Conservation (phyloP, 495 filamentous ascomycete species). For the Friedmanniomyces simplex region DNA sequence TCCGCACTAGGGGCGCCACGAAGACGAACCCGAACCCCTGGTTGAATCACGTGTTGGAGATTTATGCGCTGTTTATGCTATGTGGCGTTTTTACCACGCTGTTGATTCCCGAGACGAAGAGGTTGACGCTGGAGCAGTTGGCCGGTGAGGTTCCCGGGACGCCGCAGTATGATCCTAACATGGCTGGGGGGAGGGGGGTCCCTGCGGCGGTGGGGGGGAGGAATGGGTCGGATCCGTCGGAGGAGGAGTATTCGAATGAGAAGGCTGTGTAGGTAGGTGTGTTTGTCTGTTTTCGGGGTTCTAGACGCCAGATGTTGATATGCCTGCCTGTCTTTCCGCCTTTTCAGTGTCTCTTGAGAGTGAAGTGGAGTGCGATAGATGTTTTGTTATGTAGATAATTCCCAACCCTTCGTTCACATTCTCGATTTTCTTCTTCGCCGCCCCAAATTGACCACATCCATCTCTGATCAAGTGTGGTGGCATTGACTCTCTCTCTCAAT, state of each 20-base stretch:
- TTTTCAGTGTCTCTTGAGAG: no score
- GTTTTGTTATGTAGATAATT: background rate
- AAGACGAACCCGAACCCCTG: conserved; percentile 41
- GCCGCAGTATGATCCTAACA: conserved; percentile 2
- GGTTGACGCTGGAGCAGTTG: conserved; percentile 40
- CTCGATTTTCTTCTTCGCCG: no score
- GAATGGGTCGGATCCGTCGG: background rate
- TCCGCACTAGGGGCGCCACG: conserved; percentile 27
- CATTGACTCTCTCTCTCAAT: no score
- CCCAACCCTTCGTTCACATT: background rate
- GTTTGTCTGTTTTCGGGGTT: background rate
- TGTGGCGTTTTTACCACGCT: conserved; percentile 54
- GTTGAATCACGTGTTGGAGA: conserved; percentile 72
- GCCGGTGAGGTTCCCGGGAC: conserved; percentile 22
- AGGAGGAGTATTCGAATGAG: background rate
- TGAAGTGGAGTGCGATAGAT: no score
- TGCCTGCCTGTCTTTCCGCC: background rate
- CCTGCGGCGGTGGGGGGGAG: background rate
- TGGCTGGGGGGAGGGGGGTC: background rate
- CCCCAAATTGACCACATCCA: no score
- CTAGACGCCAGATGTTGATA: background rate
- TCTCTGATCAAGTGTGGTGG: no score
- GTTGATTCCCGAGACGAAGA: conserved; percentile 66
- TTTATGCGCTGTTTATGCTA: conserved; percentile 73
- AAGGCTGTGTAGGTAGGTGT: background rate